These are phyloP conservation scores for Omphalotus guepiniiformis DNA, from an alignment of 768 basidiomycete genomes.

Conservation along the genomic window DNA sequence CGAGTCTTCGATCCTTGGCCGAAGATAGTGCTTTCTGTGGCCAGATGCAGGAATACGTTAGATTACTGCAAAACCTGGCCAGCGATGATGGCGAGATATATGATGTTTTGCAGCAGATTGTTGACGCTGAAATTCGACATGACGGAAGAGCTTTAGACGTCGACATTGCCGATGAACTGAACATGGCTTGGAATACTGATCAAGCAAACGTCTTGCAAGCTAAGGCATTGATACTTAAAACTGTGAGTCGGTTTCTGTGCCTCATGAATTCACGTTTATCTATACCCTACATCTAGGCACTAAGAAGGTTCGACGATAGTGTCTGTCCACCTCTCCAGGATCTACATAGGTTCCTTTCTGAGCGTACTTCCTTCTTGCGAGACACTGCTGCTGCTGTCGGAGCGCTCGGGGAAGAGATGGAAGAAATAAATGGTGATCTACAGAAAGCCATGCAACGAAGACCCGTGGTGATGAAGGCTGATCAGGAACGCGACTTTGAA, in stretches of 20 bases:
- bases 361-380: slow-evolving; percentile 12
- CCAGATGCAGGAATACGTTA: background rate
- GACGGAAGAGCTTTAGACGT: background rate
- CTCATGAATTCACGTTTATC: background rate
- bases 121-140: background rate
- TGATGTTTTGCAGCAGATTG: slow-evolving; percentile 1
- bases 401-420: slow-evolving; percentile 31
- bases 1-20: background rate
- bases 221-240: slow-evolving; percentile 19
- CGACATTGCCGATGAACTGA: slow-evolving; percentile 22
- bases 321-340: slow-evolving; percentile 21
- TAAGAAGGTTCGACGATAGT: slow-evolving; percentile 14
- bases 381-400: slow-evolving; percentile 30
- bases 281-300: slow-evolving; percentile 14
- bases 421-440: slow-evolving; percentile 18
- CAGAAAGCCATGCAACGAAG: background rate
- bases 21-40: slow-evolving; percentile 1
- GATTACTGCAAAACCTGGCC: background rate
- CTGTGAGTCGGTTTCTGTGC: background rate
- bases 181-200: slow-evolving; percentile 28
- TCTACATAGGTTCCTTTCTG: slow-evolving; percentile 18
- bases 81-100: slow-evolving; percentile 2
- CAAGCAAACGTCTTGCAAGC: slow-evolving; percentile 22
- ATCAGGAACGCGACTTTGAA: slow-evolving; percentile 14
- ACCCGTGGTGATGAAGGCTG: background rate